Conservation (phyloP, 768 basidiomycete species). For the Tylopilus subfusipes region DNA sequence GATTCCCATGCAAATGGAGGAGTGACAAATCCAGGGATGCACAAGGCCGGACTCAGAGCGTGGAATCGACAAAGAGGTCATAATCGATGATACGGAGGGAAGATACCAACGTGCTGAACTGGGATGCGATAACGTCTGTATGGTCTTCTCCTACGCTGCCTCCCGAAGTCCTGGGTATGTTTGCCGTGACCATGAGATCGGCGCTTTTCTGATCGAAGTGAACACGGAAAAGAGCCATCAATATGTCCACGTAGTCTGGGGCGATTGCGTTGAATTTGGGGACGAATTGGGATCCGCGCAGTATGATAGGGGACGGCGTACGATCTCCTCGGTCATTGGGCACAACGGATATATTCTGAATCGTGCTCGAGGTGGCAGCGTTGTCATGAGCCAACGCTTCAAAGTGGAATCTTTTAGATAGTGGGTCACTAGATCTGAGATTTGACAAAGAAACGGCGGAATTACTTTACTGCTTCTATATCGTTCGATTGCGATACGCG, state of each 20-base stretch:
- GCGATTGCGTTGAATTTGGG: constrained; percentile 67
- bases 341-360: constrained; percentile 41
- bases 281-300: constrained; percentile 68
- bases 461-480: constrained; percentile 68
- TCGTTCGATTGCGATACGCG: constrained; percentile 57
- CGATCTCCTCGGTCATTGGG: constrained; percentile 42
- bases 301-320: constrained; percentile 58
- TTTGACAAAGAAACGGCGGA: constrained; percentile 2
- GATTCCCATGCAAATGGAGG: not conserved
- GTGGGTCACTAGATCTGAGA: constrained; percentile 4
- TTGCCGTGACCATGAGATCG: constrained; percentile 84
- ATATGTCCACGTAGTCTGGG: constrained; percentile 69
- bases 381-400: constrained; percentile 91
- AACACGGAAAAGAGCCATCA: constrained; percentile 80
- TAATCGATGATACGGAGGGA: constrained; percentile 68
- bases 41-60: not conserved
- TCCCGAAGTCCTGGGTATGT: constrained; percentile 56
- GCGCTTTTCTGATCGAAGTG: constrained; percentile 49
- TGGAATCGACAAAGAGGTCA: constrained; percentile 52
- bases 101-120: constrained; percentile 52
- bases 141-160: constrained; percentile 33
- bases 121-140: constrained; percentile 33
- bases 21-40: constrained; percentile 1
- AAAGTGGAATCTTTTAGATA: constrained; percentile 75
- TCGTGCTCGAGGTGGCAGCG: constrained; percentile 49